phyloP scores from a whole-genome alignment of 345 rosid species.

The Cochlearia excelsa region DNA sequence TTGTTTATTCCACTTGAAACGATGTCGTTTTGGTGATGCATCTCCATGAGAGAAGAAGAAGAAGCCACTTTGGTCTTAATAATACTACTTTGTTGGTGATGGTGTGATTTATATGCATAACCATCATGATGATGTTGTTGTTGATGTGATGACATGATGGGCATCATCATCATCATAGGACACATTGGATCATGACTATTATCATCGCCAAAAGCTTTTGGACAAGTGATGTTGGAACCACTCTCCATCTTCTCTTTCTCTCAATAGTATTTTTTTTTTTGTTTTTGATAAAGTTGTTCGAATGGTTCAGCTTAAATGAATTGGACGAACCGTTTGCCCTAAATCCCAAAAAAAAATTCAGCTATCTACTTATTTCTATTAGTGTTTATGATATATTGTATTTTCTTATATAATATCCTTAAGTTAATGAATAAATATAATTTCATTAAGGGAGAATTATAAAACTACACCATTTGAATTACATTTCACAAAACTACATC shows the following conservation, averaged over 20 bases:
- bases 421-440: no score
- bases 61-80: constrained; percentile 34
- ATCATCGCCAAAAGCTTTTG: constrained; percentile 75
- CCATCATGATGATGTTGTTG: constrained; percentile 27
- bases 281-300: constrained; percentile 39
- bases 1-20: constrained; percentile 24
- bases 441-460: no score
- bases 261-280: constrained; percentile 34
- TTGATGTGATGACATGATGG: constrained; percentile 48
- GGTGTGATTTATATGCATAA: constrained; percentile 42
- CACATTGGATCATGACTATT: constrained; percentile 60
- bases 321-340: no score
- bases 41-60: constrained; percentile 64
- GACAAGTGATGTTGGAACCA: constrained; percentile 62
- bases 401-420: no score
- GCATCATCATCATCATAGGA: constrained; percentile 47
- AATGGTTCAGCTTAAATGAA: no score
- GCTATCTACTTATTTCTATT: no score
- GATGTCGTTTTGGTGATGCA: constrained; percentile 35
- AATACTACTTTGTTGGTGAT: constrained; percentile 29
- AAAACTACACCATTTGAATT: no score
- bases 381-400: no score
- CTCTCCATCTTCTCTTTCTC: constrained; percentile 54
- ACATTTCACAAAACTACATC: no score
- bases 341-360: no score